Conservation (phyloP, 441 rosid genomes). For the Croton setiger region DNA sequence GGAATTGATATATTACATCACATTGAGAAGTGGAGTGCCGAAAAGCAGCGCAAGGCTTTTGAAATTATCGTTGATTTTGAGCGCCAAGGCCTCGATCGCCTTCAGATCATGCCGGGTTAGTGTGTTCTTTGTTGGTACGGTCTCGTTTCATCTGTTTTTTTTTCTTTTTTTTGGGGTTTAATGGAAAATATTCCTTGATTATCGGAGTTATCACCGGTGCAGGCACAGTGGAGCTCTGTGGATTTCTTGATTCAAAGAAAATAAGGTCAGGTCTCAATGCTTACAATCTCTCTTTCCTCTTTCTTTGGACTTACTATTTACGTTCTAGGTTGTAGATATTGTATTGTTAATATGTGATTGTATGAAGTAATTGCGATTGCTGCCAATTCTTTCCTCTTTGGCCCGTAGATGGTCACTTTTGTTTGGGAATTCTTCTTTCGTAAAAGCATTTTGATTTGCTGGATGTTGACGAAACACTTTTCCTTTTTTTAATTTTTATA, state of each 20-base stretch:
- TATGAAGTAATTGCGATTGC: background rate
- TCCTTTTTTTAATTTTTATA: slow-evolving; percentile 12
- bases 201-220: slow-evolving; percentile 24
- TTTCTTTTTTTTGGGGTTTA: background rate
- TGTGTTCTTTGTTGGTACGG: background rate
- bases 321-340: background rate
- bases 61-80: slow-evolving; percentile 66
- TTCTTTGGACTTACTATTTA: too few relatives aligned
- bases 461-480: background rate
- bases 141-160: background rate
- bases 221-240: slow-evolving; percentile 77
- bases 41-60: slow-evolving; percentile 53
- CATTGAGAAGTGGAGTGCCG: slow-evolving; percentile 65
- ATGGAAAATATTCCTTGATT: background rate
- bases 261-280: slow-evolving; percentile 50
- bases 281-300: too few relatives aligned
- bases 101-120: slow-evolving; percentile 92
- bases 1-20: slow-evolving; percentile 85
- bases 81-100: slow-evolving; percentile 68
- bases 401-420: too few relatives aligned
- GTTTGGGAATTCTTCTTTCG: too few relatives aligned
- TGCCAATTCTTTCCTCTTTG: too few relatives aligned
- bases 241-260: slow-evolving; percentile 79
- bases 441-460: background rate
- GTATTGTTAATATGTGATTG: too few relatives aligned